These are phyloP conservation scores for Trichoderma sp. DNA, from an alignment of 2,329 filamentous ascomycete genomes.

Conservation along the genomic window DNA sequence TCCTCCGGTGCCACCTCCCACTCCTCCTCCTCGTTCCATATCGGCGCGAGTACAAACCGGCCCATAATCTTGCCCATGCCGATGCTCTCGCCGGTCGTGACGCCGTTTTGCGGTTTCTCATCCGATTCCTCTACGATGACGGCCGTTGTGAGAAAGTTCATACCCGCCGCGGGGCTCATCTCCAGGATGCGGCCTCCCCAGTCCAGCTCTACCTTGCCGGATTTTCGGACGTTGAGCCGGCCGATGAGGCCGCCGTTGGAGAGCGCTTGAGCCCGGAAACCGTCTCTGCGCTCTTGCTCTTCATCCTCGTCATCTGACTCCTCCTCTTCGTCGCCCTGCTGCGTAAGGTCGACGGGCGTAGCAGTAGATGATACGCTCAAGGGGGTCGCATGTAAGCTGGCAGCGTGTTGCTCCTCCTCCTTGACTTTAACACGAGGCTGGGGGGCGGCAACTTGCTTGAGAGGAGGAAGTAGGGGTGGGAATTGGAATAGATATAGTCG, in stretches of 20 bases:
- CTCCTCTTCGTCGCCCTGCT: constrained; percentile 26
- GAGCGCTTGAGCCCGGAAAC: constrained; percentile 40
- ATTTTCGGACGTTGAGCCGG: constrained; percentile 57
- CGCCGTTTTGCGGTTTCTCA: constrained; percentile 44
- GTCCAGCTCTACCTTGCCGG: constrained; percentile 59
- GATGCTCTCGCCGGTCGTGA: constrained; percentile 49
- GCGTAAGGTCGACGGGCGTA: constrained; percentile 43
- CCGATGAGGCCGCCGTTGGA: constrained; percentile 57
- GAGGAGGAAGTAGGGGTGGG: constrained; percentile 57
- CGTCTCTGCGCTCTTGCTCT: constrained; percentile 33
- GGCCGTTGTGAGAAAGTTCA: constrained; percentile 56
- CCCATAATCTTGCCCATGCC: constrained; percentile 63
- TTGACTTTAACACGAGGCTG: constrained; percentile 36
- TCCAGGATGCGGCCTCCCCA: constrained; percentile 59
- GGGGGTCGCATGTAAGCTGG: constrained; percentile 36
- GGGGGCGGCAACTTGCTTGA: constrained; percentile 36
- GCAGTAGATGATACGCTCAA: constrained; percentile 11
- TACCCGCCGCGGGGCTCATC: constrained; percentile 49
- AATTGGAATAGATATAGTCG: constrained; percentile 64
- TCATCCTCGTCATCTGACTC: constrained; percentile 27
- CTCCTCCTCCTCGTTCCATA: constrained; percentile 56
- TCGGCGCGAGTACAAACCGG: constrained; percentile 57
- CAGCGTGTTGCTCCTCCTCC: constrained; percentile 38
- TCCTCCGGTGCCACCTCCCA: constrained; percentile 46
- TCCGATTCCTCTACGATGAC: constrained; percentile 58